Evolutionary conservation across 2,329 filamentous ascomycete species (phyloP).

Genomic region (Cordyceps cicadae): DNA sequence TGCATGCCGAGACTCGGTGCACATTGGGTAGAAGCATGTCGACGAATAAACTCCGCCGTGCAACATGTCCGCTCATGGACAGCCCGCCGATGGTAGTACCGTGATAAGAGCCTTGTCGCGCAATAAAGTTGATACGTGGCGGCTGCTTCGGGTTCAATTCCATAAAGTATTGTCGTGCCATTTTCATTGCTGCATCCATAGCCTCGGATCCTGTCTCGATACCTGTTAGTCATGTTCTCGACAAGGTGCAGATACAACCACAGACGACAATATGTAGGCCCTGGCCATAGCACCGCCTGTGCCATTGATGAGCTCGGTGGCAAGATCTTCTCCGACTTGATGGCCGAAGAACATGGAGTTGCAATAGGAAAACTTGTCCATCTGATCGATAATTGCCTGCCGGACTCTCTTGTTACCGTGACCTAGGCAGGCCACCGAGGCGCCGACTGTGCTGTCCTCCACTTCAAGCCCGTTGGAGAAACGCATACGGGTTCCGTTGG

Average conservation of each 20-base stretch:
- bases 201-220: slow-evolving; percentile 39
- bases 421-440: slow-evolving; percentile 6
- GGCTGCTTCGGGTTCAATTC: slow-evolving; percentile 39
- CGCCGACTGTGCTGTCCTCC: slow-evolving; percentile 8
- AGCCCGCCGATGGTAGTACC: slow-evolving; percentile 62
- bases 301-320: slow-evolving; percentile 20
- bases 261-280: slow-evolving; percentile 28
- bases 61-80: slow-evolving; percentile 52
- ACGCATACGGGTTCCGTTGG: slow-evolving; percentile 20
- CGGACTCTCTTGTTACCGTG: slow-evolving; percentile 18
- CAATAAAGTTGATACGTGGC: slow-evolving; percentile 56
- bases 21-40: slow-evolving; percentile 49
- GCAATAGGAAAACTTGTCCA: slow-evolving; percentile 12
- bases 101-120: slow-evolving; percentile 61
- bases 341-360: slow-evolving; percentile 18
- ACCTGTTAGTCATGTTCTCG: neutral
- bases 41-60: slow-evolving; percentile 51
- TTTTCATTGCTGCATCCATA: slow-evolving; percentile 37
- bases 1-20: slow-evolving; percentile 55
- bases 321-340: slow-evolving; percentile 16
- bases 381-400: slow-evolving; percentile 28
- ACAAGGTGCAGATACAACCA: slow-evolving; percentile 4
- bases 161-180: slow-evolving; percentile 36
- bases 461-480: slow-evolving; percentile 4
- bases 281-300: slow-evolving; percentile 26